Evolutionary conservation across 1,139 yeast genomes (phyloP).

Genomic region (Debaryomyces coudertii): DNA sequence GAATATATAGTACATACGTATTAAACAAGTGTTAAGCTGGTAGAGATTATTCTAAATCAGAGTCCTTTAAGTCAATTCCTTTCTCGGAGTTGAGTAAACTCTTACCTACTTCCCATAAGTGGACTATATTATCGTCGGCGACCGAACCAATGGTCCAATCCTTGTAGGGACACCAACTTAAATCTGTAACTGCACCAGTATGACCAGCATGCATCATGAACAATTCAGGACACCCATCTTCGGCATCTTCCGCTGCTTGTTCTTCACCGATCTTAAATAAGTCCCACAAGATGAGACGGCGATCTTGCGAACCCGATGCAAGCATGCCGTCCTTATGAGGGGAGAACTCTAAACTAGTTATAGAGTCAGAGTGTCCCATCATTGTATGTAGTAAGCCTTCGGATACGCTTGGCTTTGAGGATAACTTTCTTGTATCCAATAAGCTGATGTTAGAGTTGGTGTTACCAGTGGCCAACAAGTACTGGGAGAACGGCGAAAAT

Average conservation of each 20-base stretch:
- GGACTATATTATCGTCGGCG: conserved; percentile 78
- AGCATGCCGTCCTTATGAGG: conserved; percentile 71
- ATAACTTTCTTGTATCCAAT: conserved; percentile 58
- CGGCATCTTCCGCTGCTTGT: conserved; percentile 76
- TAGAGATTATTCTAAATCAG: conserved; percentile 25
- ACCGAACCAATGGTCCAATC: conserved; percentile 77
- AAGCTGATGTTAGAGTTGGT: conserved; percentile 67
- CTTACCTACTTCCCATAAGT: conserved; percentile 70
- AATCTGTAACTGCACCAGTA: conserved; percentile 72
- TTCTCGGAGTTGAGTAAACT: conserved; percentile 47
- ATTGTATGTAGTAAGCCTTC: conserved; percentile 59
- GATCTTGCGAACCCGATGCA: conserved; percentile 74
- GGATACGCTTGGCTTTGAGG: conserved; percentile 22
- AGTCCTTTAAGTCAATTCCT: conserved; percentile 22
- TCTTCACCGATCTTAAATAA: conserved; percentile 73
- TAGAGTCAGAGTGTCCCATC: conserved; percentile 76
- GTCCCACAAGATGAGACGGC: conserved; percentile 78
- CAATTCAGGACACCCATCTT: conserved; percentile 80
- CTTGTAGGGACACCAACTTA: conserved; percentile 67
- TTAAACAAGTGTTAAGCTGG: background rate
- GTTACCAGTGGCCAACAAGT: conserved; percentile 69
- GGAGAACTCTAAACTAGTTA: conserved; percentile 71
- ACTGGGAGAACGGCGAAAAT: conserved; percentile 62
- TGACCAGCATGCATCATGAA: conserved; percentile 90
- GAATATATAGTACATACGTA: background rate